Evolutionary conservation across 371 early-diverging fungal species (phyloP).

Genomic region (Mortierella sp.): DNA sequence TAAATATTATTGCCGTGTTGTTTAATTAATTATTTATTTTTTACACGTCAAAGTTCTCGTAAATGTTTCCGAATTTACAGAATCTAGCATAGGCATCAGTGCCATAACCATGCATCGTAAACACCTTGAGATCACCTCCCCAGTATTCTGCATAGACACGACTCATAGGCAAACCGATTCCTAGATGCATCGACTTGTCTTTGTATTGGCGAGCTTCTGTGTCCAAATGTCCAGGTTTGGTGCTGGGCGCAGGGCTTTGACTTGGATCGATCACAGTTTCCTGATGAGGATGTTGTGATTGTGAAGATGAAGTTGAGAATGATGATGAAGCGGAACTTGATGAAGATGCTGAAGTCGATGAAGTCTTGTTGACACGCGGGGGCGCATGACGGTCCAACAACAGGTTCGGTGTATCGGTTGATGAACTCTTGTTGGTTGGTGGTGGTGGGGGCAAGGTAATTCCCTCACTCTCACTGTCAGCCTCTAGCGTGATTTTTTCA

Average conservation of each 20-base stretch:
- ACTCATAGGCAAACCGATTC: slow-evolving; percentile 90
- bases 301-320: slow-evolving; percentile 13
- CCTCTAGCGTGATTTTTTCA: not conserved
- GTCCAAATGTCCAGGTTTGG: slow-evolving; percentile 28
- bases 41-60: slow-evolving; percentile 68
- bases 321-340: slow-evolving; percentile 4
- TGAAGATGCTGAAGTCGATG: slow-evolving; percentile 7
- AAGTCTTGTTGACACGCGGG: slow-evolving; percentile 5
- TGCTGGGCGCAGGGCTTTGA: slow-evolving; percentile 1
- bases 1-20: not conserved
- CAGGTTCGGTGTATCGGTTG: slow-evolving; percentile 17
- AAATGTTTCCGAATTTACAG: slow-evolving; percentile 75
- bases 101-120: slow-evolving; percentile 87
- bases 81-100: slow-evolving; percentile 89
- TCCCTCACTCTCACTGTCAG: slow-evolving; percentile 10
- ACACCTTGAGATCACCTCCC: slow-evolving; percentile 82
- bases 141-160: slow-evolving; percentile 89
- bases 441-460: slow-evolving; percentile 45
- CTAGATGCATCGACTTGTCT: slow-evolving; percentile 66
- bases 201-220: slow-evolving; percentile 14
- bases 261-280: slow-evolving; percentile 35
- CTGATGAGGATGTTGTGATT: not conserved
- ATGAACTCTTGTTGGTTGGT: slow-evolving; percentile 16
- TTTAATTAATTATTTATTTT: not conserved
- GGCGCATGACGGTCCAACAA: slow-evolving; percentile 41